Evolutionary conservation across 176 grass and related monocot genomes (phyloP).

Genomic region (Oryza longistaminata): DNA sequence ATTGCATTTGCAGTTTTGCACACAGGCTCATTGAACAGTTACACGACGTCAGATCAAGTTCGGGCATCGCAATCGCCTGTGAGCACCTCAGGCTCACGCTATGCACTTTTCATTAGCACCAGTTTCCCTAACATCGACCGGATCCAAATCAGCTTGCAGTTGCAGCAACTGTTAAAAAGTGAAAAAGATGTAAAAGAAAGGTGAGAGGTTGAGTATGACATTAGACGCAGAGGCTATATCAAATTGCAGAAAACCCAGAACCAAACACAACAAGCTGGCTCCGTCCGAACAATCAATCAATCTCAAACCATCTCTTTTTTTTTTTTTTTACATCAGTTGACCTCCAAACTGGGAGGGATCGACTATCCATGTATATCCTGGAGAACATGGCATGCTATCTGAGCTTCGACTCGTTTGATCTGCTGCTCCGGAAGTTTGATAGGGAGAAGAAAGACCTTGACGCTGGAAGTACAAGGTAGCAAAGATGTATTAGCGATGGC

Average conservation of each 20-base stretch:
- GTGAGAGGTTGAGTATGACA: not conserved
- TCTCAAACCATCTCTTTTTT: slow-evolving; percentile 42
- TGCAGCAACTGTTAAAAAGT: not conserved
- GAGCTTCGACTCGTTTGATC: slow-evolving; percentile 77
- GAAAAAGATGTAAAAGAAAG: slow-evolving; percentile 46
- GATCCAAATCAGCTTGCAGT: slow-evolving; percentile 23
- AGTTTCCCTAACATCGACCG: not conserved
- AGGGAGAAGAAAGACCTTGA: slow-evolving; percentile 98
- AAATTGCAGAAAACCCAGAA: slow-evolving; percentile 36
- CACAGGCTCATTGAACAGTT: too few species aligned
- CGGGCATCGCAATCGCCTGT: not conserved
- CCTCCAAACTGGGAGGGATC: not conserved
- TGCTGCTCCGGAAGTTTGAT: slow-evolving; percentile 99
- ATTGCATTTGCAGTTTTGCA: too few species aligned
- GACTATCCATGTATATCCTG: slow-evolving; percentile 32
- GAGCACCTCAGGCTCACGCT: not conserved
- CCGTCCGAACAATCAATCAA: slow-evolving; percentile 55
- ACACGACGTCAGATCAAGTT: too few species aligned
- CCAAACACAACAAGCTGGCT: slow-evolving; percentile 42
- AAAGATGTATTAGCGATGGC: slow-evolving; percentile 15
- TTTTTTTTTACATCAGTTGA: slow-evolving; percentile 44
- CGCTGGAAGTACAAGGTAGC: slow-evolving; percentile 49
- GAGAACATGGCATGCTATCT: slow-evolving; percentile 55
- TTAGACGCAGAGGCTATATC: slow-evolving; percentile 26
- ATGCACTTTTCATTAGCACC: not conserved